Base-by-base conservation (phyloP, 176 grass and related monocot species). In the Musa acuminata region DNA sequence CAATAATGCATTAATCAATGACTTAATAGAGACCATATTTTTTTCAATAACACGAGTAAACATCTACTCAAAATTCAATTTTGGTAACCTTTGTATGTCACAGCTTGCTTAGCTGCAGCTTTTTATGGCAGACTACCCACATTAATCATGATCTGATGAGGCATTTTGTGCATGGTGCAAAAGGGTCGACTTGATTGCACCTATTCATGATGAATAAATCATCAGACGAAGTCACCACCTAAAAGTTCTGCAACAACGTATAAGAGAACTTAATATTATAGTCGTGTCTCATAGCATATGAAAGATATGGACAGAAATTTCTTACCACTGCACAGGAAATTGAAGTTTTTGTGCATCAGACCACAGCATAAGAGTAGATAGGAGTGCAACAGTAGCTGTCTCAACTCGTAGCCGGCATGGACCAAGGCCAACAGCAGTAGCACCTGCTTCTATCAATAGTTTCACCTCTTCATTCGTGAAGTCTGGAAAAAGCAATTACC, bases 301-400 rank as follows among this genome's bases (percentile, higher is more conserved):
- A 71, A n/a, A 59, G 9, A 24, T 25, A 25, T 25, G n/a, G 19
- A 49, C 35, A 43, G 3, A 51, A 13, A 16, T 14, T 51, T 24
- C 74, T 64, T 81, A 87, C 8, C 49, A 51, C 55, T 64, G 13
- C 57, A 62, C 55, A n/a, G 82, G 68, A 24, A 17, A 17, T 71
- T 79, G 25, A 22, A 72, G 22, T 14, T 50, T 72, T 55, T 82
- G 69, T 80, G 84, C 81, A 86, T 98, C 86, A 52, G 94, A 91
- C 94, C 94, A 98, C 9, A 98, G 86, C 94, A 93, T 93, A 7
- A 93, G 84, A 70, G 84, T 82, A 12, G 94, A 83, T 20, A 98
- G 54, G 13, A 98, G 87, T 0, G 90, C 81, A 48, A 93, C 84
- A 4, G 90, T 88, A 59, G 94, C 90, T 1, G 94, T 98, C 83